Evolutionary conservation across 2,329 filamentous ascomycete species (phyloP), one percentile per base, ranked within the genome.

Genomic region (Beauveria caledonica): DNA sequence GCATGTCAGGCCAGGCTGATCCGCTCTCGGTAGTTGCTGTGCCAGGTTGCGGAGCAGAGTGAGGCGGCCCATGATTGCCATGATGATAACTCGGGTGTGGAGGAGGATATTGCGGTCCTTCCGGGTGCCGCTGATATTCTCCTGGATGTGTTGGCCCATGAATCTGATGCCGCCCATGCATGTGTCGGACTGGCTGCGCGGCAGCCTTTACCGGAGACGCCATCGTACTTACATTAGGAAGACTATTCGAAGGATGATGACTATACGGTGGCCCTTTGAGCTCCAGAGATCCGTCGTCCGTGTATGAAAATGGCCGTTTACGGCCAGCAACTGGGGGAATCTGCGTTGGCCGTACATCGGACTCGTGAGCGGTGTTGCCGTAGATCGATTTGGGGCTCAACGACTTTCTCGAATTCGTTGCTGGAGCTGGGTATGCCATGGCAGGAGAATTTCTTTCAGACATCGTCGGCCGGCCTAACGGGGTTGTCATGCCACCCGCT

Each of bases 371-470:
- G 9, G 66, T 59, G 23, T 40, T 54, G 5, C 65, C 60, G 21
- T 72, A 69, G 10, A 69, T 67, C 5, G 71, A 58, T 54, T 65
- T 71, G 1, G 73, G 73, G 62, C 73, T 75, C 4, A 68, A 66
- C 36, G 67, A 67, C 50, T 66, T 70, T 50, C 70, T 69, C 17
- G 66, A 62, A 40, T 68, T 69, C 49, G 70, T 63, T 5, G 66
- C 48, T 25, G 73, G 67, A 53, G 72, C 73, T 5, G 71, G 71
- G 50, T 67, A 73, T 3, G 65, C 63, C 21, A 65, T 61, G 21
- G 65, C 68, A 3, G 72, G 71, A 3, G 72, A 73, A 59, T 68
- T 70, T 39, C 68, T 67, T 51, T 70, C 73, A 5, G 73, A 71
- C 15, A 61, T 57, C 6, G 68, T 63, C 46, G 68, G 66, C 6